A percentile compares a stretch with the other conserved stretches of the same genome.
Evolutionary conservation across 441 rosid species (phyloP).

Genomic region (Euphorbia schlechtendalii): DNA sequence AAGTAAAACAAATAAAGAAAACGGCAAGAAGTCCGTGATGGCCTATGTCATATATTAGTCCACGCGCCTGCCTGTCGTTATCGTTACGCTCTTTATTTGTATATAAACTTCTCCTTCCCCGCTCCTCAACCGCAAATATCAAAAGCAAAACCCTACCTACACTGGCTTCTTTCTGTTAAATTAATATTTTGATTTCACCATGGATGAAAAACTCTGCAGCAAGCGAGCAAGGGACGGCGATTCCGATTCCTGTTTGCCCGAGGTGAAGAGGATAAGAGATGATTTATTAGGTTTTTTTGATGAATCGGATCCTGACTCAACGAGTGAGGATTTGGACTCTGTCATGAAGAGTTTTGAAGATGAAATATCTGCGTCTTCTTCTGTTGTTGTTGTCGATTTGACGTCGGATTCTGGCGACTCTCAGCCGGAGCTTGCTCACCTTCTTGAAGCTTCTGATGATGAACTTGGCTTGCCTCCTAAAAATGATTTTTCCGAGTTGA

Average conservation of each 20-base stretch:
- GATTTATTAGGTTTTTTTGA: constrained; percentile 48
- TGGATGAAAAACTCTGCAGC: constrained; percentile 34
- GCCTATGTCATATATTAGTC: constrained; percentile 25
- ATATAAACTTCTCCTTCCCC: constrained; percentile 39
- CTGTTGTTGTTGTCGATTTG: constrained; percentile 27
- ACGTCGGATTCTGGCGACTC: constrained; percentile 47
- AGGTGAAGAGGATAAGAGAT: constrained; percentile 54
- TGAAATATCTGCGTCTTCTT: constrained; percentile 37
- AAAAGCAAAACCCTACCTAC: constrained; percentile 6
- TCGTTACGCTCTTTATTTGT: constrained; percentile 21
- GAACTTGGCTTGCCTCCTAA: constrained; percentile 80
- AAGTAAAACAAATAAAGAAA: constrained; percentile 3
- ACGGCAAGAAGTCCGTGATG: constrained; percentile 48
- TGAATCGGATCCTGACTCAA: constrained; percentile 38
- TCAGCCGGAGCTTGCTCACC: constrained; percentile 56
- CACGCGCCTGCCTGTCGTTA: constrained; percentile 37
- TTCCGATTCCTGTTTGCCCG: constrained; percentile 27
- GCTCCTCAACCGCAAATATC: constrained; percentile 22
- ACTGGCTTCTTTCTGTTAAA: background rate
- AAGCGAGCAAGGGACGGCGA: constrained; percentile 47
- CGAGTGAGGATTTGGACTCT: constrained; percentile 50
- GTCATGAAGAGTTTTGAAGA: constrained; percentile 65
- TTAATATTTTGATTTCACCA: too few species aligned
- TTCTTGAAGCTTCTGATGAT: constrained; percentile 74
- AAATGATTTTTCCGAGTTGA: constrained; percentile 24